Evolutionary conservation across 2,329 filamentous ascomycete species (phyloP).

Genomic region (Neophaeococcomyces aloes): DNA sequence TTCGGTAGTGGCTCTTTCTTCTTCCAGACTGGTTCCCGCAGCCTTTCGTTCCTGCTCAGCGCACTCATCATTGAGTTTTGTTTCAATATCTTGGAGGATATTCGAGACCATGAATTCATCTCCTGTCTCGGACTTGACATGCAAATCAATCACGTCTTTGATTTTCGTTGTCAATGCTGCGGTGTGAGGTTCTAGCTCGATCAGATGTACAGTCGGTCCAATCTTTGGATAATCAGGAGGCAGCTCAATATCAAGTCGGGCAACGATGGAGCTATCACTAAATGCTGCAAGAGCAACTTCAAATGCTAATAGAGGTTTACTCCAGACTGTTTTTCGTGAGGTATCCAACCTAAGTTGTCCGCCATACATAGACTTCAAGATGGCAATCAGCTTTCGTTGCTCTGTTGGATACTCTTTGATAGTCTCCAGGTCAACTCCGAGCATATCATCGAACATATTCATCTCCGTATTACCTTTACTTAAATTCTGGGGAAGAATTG

Average conservation of each 20-base stretch:
- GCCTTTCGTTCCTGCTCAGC: not conserved
- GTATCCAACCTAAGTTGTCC: slow-evolving; percentile 1
- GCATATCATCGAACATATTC: slow-evolving; percentile 2
- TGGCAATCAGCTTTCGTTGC: not conserved
- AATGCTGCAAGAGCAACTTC: slow-evolving; percentile 7
- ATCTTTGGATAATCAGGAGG: slow-evolving; percentile 20
- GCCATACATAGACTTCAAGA: slow-evolving; percentile 5
- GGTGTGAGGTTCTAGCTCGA: slow-evolving; percentile 16
- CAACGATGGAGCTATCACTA: slow-evolving; percentile 16
- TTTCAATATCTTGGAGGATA: slow-evolving; percentile 2
- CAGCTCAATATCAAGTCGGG: slow-evolving; percentile 20
- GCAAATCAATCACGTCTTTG: slow-evolving; percentile 12
- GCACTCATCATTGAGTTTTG: not conserved
- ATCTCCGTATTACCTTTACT: slow-evolving; percentile 7
- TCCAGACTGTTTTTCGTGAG: slow-evolving; percentile 5
- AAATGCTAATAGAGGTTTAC: slow-evolving; percentile 1
- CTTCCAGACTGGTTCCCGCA: slow-evolving; percentile 15
- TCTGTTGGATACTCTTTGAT: slow-evolving; percentile 1
- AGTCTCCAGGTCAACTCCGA: not conserved
- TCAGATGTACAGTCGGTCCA: slow-evolving; percentile 16
- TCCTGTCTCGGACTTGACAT: slow-evolving; percentile 10
- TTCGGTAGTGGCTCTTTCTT: slow-evolving; percentile 17
- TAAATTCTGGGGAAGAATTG: not conserved
- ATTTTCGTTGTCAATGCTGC: slow-evolving; percentile 7
- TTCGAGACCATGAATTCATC: slow-evolving; percentile 5